These are phyloP conservation scores for Musa itinerans DNA, from an alignment of 176 grass and related monocot genomes.

Conservation along the genomic window DNA sequence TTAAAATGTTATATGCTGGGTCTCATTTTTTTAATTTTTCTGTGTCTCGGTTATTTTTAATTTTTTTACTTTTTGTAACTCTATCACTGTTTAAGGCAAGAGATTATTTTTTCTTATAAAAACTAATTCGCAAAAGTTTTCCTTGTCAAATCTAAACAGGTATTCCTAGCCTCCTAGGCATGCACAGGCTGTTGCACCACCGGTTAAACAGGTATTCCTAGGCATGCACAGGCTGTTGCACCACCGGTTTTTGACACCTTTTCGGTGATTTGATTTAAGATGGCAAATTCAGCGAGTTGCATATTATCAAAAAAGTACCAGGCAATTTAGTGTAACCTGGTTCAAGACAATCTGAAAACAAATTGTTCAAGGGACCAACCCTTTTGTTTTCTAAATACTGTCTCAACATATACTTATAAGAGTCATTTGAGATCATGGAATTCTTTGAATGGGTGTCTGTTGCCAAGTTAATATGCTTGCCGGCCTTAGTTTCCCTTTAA, in stretches of 20 bases:
- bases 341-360: neutral
- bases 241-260: neutral
- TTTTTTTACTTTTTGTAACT: neutral
- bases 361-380: neutral
- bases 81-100: neutral
- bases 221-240: neutral
- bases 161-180: neutral
- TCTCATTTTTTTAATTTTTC: neutral
- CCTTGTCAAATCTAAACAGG: neutral
- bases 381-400: neutral
- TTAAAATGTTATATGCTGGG: neutral
- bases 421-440: no score
- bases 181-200: neutral
- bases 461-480: no score
- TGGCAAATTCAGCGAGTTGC: no score
- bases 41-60: neutral
- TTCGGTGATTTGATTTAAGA: neutral
- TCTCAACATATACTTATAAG: neutral
- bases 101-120: neutral
- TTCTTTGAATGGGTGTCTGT: no score
- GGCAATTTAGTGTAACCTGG: no score
- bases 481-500: neutral
- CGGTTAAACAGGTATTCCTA: neutral
- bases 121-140: neutral
- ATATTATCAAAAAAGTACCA: no score